These are phyloP conservation scores for Auriscalpium vulgare DNA, from an alignment of 768 basidiomycete genomes.

Conservation along the genomic window DNA sequence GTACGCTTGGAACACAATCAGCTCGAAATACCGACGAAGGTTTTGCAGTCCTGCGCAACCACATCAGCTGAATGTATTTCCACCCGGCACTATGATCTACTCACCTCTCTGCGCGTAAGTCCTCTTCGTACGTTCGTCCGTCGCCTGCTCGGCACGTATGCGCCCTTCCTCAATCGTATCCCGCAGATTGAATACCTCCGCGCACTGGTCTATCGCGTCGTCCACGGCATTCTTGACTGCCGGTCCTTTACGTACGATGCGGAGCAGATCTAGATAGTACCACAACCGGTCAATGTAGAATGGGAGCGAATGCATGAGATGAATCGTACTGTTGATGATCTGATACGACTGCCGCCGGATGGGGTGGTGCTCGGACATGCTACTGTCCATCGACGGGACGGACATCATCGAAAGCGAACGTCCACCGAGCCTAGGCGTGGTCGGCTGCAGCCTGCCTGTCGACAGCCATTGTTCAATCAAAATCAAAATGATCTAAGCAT, in stretches of 20 bases:
- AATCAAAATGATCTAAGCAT: constrained; percentile 60
- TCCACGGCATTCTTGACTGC: constrained; percentile 83
- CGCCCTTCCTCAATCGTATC: constrained; percentile 84
- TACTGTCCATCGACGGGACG: constrained; percentile 27
- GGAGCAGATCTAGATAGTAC: constrained; percentile 52
- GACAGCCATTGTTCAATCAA: constrained; percentile 82
- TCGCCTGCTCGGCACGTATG: constrained; percentile 65
- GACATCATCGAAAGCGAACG: constrained; percentile 42
- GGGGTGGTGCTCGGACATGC: constrained; percentile 15
- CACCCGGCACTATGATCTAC: constrained; percentile 3
- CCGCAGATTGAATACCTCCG: constrained; percentile 74
- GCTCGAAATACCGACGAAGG: constrained; percentile 75
- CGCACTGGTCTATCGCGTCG: constrained; percentile 81
- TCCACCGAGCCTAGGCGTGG: constrained; percentile 26
- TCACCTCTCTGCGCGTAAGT: constrained; percentile 64
- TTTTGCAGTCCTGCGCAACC: constrained; percentile 57
- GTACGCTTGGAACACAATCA: constrained; percentile 87
- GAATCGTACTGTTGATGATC: constrained; percentile 74
- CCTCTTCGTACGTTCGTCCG: constrained; percentile 63
- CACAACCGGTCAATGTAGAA: neutral
- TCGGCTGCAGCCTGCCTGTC: constrained; percentile 24
- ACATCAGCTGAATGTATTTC: constrained; percentile 4
- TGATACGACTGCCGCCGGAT: constrained; percentile 61
- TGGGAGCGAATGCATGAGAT: neutral
- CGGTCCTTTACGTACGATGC: constrained; percentile 81